phyloP scores from a whole-genome alignment of 1,139 yeast genomes.

The Candida smagusa region DNA sequence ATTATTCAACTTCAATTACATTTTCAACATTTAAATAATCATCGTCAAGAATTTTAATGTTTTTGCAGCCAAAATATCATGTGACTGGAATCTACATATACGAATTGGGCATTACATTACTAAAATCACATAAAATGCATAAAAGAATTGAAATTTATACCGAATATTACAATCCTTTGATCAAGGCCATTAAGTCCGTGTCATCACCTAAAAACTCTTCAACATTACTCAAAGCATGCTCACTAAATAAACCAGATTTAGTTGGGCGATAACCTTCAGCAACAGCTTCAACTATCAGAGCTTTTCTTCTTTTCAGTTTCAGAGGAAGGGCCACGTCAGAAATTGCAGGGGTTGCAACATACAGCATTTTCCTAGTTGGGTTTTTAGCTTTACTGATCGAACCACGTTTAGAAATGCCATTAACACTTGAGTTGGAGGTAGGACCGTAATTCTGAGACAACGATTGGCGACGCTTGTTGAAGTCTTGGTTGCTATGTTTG shows the following conservation, averaged over 20 bases:
- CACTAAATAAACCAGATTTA: slow-evolving; percentile 71
- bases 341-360: slow-evolving; percentile 5
- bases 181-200: slow-evolving; percentile 44
- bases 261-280: slow-evolving; percentile 72
- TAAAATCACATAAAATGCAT: neutral
- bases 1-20: too few species aligned
- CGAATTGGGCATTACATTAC: too few species aligned
- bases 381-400: slow-evolving; percentile 9
- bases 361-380: slow-evolving; percentile 7
- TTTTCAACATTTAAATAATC: too few species aligned
- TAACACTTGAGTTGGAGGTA: neutral
- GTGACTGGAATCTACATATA: too few species aligned
- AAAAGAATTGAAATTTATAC: neutral
- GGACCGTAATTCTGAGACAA: slow-evolving; percentile 8
- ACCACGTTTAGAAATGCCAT: slow-evolving; percentile 6
- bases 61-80: too few species aligned
- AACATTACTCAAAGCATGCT: slow-evolving; percentile 66
- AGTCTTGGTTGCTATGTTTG: slow-evolving; percentile 19
- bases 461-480: slow-evolving; percentile 15
- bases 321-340: slow-evolving; percentile 15
- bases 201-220: slow-evolving; percentile 57
- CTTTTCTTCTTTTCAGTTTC: slow-evolving; percentile 46
- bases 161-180: slow-evolving; percentile 32
- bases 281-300: slow-evolving; percentile 70
- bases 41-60: too few species aligned